A percentile compares a stretch with the other conserved stretches of the same genome.
Evolutionary conservation across 2,329 filamentous ascomycete genomes (phyloP).

Genomic region (Diaporthe aspalathi): DNA sequence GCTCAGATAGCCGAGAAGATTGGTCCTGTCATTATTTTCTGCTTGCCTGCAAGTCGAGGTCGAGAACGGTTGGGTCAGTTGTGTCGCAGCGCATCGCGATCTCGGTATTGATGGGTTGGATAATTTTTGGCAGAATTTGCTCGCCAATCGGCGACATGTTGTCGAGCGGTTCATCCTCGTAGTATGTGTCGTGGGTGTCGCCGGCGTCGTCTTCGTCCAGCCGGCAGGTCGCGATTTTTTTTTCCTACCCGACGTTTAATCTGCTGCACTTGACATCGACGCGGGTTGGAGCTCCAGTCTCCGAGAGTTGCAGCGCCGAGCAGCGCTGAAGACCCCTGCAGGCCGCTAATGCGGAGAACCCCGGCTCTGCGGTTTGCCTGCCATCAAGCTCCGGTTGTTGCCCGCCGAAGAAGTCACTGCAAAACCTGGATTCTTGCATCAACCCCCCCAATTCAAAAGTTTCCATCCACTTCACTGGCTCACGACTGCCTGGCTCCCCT

Average conservation of each 20-base stretch:
- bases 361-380: slow-evolving; percentile 29
- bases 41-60: slow-evolving; percentile 34
- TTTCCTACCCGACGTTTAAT: background rate
- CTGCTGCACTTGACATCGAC: slow-evolving; percentile 12
- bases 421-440: slow-evolving; percentile 35
- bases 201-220: slow-evolving; percentile 16
- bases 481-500: background rate
- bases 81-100: slow-evolving; percentile 34
- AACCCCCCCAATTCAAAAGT: slow-evolving; percentile 35
- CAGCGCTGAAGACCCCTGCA: slow-evolving; percentile 29
- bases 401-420: slow-evolving; percentile 33
- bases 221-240: slow-evolving; percentile 38
- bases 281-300: slow-evolving; percentile 15
- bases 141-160: slow-evolving; percentile 56
- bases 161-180: slow-evolving; percentile 57
- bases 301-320: slow-evolving; percentile 10
- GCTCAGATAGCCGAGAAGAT: slow-evolving; percentile 28
- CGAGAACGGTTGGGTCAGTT: slow-evolving; percentile 35
- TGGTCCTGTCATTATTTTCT: slow-evolving; percentile 22
- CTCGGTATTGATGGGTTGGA: slow-evolving; percentile 22
- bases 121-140: slow-evolving; percentile 52
- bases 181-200: slow-evolving; percentile 45
- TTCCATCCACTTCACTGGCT: slow-evolving; percentile 5
- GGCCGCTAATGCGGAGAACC: slow-evolving; percentile 33
- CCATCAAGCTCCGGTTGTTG: slow-evolving; percentile 36